Conservation (phyloP, 2,329 filamentous ascomycete genomes). For the Epichloe typhina region DNA sequence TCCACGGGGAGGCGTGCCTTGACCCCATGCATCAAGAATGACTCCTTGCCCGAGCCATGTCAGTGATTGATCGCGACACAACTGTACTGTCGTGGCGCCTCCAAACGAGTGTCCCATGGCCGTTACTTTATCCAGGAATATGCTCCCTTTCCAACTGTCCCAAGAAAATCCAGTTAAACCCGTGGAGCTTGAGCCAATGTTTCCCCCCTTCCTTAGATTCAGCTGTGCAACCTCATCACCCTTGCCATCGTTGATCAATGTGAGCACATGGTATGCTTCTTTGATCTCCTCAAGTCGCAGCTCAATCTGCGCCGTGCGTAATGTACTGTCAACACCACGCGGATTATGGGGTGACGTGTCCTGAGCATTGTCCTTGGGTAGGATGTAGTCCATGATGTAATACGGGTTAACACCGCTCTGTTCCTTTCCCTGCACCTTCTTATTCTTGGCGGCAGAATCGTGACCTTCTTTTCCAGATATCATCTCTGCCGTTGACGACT, state of each 20-base stretch:
- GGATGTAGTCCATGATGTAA: conserved; percentile 48
- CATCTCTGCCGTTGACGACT: conserved; percentile 15
- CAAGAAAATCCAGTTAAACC: conserved; percentile 44
- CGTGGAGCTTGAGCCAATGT: conserved; percentile 42
- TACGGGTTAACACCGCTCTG: conserved; percentile 19
- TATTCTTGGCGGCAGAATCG: conserved; percentile 17
- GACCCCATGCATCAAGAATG: conserved; percentile 53
- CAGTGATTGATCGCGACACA: conserved; percentile 40
- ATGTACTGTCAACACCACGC: conserved; percentile 44
- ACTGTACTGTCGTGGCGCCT: conserved; percentile 48
- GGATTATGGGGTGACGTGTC: conserved; percentile 42
- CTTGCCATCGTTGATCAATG: conserved; percentile 39
- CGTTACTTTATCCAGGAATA: conserved; percentile 44
- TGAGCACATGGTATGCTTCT: conserved; percentile 44
- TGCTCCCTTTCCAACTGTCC: conserved; percentile 40
- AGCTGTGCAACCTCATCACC: conserved; percentile 34
- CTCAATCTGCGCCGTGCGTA: conserved; percentile 48
- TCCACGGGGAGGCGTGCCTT: conserved; percentile 30
- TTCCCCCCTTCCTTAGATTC: conserved; percentile 43
- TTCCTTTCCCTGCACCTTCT: conserved; percentile 15
- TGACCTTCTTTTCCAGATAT: conserved; percentile 10
- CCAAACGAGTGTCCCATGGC: conserved; percentile 55
- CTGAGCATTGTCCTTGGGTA: conserved; percentile 39
- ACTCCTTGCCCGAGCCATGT: conserved; percentile 48
- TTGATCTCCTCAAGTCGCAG: conserved; percentile 51